A percentile compares a stretch with the other conserved stretches of the same genome.
phyloP scores from a whole-genome alignment of 2,329 filamentous ascomycete genomes.

The Penicillium sp. region DNA sequence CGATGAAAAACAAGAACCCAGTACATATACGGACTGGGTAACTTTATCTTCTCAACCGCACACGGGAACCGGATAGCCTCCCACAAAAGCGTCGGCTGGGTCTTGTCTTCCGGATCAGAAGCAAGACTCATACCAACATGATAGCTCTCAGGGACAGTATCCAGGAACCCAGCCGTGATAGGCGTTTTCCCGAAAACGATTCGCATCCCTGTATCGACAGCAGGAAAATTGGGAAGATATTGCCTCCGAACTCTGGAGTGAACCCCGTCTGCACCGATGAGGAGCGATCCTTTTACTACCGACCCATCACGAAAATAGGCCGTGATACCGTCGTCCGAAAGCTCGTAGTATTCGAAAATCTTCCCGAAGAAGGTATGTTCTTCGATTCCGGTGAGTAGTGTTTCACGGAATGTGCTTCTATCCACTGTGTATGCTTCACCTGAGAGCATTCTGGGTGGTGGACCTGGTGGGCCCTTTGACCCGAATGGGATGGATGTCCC shows the following conservation, averaged over 20 bases:
- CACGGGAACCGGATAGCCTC: conserved; percentile 22
- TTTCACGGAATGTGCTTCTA: conserved; percentile 33
- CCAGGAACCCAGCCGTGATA: conserved; percentile 11
- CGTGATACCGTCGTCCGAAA: conserved; percentile 11
- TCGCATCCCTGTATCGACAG: conserved; percentile 40
- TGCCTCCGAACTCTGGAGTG: conserved; percentile 40
- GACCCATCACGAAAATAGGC: conserved; percentile 36
- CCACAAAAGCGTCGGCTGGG: conserved; percentile 16
- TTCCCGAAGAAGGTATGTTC: conserved; percentile 34
- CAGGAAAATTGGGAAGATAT: conserved; percentile 33
- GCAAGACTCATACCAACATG: conserved; percentile 17
- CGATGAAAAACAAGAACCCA: conserved; percentile 20
- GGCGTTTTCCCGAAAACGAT: conserved; percentile 37
- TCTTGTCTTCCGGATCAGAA: conserved; percentile 7
- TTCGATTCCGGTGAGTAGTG: conserved; percentile 33
- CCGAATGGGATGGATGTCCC: conserved; percentile 3
- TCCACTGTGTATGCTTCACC: conserved; percentile 30
- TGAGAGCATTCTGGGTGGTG: background rate
- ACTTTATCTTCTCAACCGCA: conserved; percentile 3
- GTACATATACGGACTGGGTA: conserved; percentile 27
- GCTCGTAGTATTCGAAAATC: conserved; percentile 20
- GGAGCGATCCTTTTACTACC: conserved; percentile 28
- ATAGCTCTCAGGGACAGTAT: conserved; percentile 6
- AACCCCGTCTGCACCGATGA: conserved; percentile 44
- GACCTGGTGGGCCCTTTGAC: background rate